Percentiles rank a stretch among this genome's conserved stretches.
These are phyloP conservation scores for Niebla homalea DNA, from an alignment of 495 filamentous ascomycete genomes.

Conservation along the genomic window DNA sequence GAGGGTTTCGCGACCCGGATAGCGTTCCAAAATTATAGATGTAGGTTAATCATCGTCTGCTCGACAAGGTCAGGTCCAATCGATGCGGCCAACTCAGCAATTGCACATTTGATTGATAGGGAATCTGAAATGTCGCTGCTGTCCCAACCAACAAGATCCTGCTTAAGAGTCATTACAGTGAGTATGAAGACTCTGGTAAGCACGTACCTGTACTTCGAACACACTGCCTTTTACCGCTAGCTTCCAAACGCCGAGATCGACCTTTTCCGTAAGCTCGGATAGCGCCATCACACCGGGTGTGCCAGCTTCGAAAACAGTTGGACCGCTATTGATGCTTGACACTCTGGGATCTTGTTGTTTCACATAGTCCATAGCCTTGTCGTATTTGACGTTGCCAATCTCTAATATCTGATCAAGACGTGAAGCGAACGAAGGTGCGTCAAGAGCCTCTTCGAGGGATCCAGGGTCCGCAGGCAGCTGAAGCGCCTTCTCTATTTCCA, in stretches of 20 bases:
- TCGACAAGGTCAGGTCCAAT: slow-evolving; percentile 55
- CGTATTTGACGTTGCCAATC: slow-evolving; percentile 4
- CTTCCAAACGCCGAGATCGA: slow-evolving; percentile 50
- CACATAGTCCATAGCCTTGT: slow-evolving; percentile 7
- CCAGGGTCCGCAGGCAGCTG: neutral
- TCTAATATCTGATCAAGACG: slow-evolving; percentile 1
- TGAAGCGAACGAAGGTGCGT: neutral
- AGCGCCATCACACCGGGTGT: slow-evolving; percentile 70
- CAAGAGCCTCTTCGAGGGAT: neutral
- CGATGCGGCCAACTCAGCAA: slow-evolving; percentile 66
- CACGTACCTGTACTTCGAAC: slow-evolving; percentile 32
- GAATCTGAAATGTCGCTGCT: slow-evolving; percentile 37
- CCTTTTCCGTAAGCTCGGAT: slow-evolving; percentile 39
- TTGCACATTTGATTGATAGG: slow-evolving; percentile 45
- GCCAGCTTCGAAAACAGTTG: slow-evolving; percentile 45
- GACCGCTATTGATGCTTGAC: slow-evolving; percentile 26
- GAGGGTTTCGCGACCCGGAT: too few relatives aligned
- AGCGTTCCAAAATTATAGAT: neutral
- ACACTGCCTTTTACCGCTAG: slow-evolving; percentile 31
- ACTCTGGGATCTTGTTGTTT: slow-evolving; percentile 10
- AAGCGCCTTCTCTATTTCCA: slow-evolving; percentile 38
- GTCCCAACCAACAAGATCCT: slow-evolving; percentile 57
- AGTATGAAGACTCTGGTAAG: neutral
- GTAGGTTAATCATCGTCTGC: slow-evolving; percentile 21
- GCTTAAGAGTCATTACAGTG: neutral